phyloP scores from a whole-genome alignment of 1,284 basidiomycete species.

The Ganoderma multipileum region DNA sequence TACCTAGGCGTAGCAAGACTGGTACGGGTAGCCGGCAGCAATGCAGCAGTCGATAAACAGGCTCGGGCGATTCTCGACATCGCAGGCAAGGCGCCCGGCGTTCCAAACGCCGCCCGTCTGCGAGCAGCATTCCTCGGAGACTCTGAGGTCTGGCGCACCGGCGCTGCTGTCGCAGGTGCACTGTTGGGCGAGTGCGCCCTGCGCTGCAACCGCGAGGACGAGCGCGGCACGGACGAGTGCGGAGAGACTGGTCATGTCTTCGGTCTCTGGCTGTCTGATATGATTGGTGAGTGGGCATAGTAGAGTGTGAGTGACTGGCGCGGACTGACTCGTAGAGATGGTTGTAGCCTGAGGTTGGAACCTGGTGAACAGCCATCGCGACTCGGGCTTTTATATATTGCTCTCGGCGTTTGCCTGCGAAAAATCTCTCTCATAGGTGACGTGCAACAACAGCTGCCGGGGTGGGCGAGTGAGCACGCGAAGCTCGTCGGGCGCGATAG shows the following conservation, averaged over 20 bases:
- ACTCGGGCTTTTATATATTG: slow-evolving; percentile 2
- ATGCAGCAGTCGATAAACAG: background rate
- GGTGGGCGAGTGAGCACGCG: background rate
- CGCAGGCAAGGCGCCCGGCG: background rate
- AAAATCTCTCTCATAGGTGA: background rate
- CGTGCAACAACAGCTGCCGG: background rate
- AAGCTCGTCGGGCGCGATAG: background rate
- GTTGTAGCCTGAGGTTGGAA: background rate
- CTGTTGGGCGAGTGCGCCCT: background rate
- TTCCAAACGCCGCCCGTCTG: slow-evolving; percentile 1
- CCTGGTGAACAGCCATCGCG: background rate
- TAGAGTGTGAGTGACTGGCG: background rate
- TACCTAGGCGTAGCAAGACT: background rate
- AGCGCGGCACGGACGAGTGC: slow-evolving; percentile 3
- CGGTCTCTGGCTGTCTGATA: background rate
- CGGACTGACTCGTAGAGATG: slow-evolving; percentile 1
- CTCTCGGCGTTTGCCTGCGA: background rate
- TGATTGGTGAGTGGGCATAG: background rate
- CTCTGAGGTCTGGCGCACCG: background rate
- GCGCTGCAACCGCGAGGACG: background rate
- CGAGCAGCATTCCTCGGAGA: background rate
- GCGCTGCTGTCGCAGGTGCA: background rate
- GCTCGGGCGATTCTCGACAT: background rate
- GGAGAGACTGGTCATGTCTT: slow-evolving; percentile 1
- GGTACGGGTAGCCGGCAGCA: background rate